Conservation (phyloP, 768 basidiomycete genomes). For the Chalciporus sphaerocephalus region DNA sequence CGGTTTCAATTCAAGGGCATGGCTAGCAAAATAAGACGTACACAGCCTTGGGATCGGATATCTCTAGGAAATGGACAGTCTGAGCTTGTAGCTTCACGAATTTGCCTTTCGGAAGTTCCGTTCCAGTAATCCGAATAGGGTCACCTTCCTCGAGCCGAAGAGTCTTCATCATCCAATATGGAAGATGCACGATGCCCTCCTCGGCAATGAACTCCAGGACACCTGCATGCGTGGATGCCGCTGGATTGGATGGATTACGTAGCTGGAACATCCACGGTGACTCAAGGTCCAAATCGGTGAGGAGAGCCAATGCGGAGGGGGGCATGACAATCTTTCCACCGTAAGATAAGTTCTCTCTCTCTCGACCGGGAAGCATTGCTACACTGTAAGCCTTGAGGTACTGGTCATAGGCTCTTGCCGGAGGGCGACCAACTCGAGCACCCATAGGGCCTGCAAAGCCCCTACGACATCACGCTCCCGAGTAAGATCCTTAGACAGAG, state of each 20-base stretch:
- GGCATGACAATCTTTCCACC: slow-evolving; percentile 99
- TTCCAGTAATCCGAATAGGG: slow-evolving; percentile 86
- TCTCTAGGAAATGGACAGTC: slow-evolving; percentile 89
- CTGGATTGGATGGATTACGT: slow-evolving; percentile 80
- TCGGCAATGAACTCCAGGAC: slow-evolving; percentile 99
- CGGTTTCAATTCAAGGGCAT: not conserved
- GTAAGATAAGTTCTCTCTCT: slow-evolving; percentile 89
- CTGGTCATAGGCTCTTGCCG: slow-evolving; percentile 79
- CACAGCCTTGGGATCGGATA: slow-evolving; percentile 98
- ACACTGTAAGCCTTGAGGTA: slow-evolving; percentile 94
- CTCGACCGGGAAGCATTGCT: slow-evolving; percentile 83
- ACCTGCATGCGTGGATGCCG: slow-evolving; percentile 89
- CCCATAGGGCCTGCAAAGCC: slow-evolving; percentile 51
- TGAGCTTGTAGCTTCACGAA: slow-evolving; percentile 97
- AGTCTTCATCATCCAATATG: slow-evolving; percentile 99
- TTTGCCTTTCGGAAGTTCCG: slow-evolving; percentile 87
- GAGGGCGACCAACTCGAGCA: slow-evolving; percentile 43
- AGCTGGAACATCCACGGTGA: slow-evolving; percentile 96
- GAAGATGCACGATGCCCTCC: slow-evolving; percentile 91
- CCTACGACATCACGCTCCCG: slow-evolving; percentile 32
- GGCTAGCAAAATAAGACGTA: slow-evolving; percentile 40
- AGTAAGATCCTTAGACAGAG: slow-evolving; percentile 14
- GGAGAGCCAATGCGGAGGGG: slow-evolving; percentile 83
- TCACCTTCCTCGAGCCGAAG: slow-evolving; percentile 91
- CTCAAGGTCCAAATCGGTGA: slow-evolving; percentile 84